phyloP scores from a whole-genome alignment of 2,329 filamentous ascomycete genomes.

The Cryphonectria japonica region DNA sequence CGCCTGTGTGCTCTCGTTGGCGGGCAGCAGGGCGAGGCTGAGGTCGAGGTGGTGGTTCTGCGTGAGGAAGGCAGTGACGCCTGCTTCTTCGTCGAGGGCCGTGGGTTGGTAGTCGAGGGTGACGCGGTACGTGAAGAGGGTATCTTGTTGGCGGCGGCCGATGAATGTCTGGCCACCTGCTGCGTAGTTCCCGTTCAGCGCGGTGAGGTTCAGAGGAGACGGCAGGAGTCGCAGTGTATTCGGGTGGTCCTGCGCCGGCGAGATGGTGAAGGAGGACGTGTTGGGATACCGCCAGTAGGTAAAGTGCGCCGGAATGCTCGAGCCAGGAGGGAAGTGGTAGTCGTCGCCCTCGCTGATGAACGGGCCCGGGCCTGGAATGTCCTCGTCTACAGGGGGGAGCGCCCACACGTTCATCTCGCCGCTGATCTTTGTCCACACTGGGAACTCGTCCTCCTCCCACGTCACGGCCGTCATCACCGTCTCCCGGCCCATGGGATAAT shows the following conservation, averaged over 20 bases:
- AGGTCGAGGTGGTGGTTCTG: conserved; percentile 58
- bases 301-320: conserved; percentile 55
- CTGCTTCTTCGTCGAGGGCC: conserved; percentile 50
- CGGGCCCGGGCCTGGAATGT: conserved; percentile 33
- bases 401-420: conserved; percentile 37
- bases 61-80: conserved; percentile 56
- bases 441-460: conserved; percentile 42
- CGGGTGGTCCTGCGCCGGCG: conserved; percentile 42
- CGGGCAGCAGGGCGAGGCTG: conserved; percentile 43
- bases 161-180: conserved; percentile 57
- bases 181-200: conserved; percentile 51
- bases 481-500: conserved; percentile 50
- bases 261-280: conserved; percentile 49
- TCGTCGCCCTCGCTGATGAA: conserved; percentile 36
- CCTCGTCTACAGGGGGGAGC: conserved; percentile 28
- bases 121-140: conserved; percentile 55
- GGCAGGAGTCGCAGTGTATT: conserved; percentile 52
- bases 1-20: conserved; percentile 33
- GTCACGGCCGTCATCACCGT: conserved; percentile 45
- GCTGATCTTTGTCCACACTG: conserved; percentile 40
- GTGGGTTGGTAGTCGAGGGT: conserved; percentile 49
- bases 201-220: conserved; percentile 57
- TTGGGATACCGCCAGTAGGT: conserved; percentile 59
- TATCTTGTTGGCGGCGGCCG: conserved; percentile 60
- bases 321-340: conserved; percentile 41